Conservation (phyloP, 768 basidiomycete species). For the Boletus insuetus region DNA sequence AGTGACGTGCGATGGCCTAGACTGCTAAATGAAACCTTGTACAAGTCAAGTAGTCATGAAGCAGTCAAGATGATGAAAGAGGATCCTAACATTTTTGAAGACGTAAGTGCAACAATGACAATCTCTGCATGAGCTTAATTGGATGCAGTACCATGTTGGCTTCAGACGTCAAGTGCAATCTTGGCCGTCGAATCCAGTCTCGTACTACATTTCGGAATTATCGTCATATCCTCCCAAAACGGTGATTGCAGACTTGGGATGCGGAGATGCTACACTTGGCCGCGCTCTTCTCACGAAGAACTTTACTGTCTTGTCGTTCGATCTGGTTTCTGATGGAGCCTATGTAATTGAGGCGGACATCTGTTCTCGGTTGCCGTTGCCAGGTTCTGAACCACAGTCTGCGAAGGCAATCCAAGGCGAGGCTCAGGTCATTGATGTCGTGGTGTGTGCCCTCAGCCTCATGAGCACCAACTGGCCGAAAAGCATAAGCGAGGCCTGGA, state of each 20-base stretch:
- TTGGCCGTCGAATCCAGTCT: slow-evolving; percentile 95
- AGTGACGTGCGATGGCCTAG: slow-evolving; percentile 37
- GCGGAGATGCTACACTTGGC: slow-evolving; percentile 90
- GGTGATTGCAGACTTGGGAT: slow-evolving; percentile 90
- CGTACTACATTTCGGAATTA: slow-evolving; percentile 68
- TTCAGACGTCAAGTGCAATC: slow-evolving; percentile 88
- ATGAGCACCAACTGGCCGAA: slow-evolving; percentile 98
- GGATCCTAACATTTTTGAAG: slow-evolving; percentile 77
- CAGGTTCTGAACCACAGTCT: slow-evolving; percentile 62
- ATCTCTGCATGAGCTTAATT: slow-evolving; percentile 10
- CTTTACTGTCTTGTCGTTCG: slow-evolving; percentile 70
- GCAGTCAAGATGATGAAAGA: slow-evolving; percentile 81
- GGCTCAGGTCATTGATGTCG: slow-evolving; percentile 85
- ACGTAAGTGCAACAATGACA: slow-evolving; percentile 47
- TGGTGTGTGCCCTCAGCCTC: slow-evolving; percentile 89
- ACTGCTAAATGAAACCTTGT: slow-evolving; percentile 89
- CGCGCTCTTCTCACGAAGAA: slow-evolving; percentile 68
- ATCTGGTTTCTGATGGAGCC: slow-evolving; percentile 68
- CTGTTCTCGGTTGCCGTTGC: slow-evolving; percentile 75
- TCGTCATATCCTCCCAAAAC: slow-evolving; percentile 61
- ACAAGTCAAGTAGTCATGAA: slow-evolving; percentile 77
- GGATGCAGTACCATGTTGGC: slow-evolving; percentile 82
- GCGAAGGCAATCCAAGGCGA: slow-evolving; percentile 44
- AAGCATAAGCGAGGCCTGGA: slow-evolving; percentile 85
- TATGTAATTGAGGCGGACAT: slow-evolving; percentile 92